Base-by-base conservation (phyloP, 768 basidiomycete genomes). In the Leucosporidium creatinivorum region DNA sequence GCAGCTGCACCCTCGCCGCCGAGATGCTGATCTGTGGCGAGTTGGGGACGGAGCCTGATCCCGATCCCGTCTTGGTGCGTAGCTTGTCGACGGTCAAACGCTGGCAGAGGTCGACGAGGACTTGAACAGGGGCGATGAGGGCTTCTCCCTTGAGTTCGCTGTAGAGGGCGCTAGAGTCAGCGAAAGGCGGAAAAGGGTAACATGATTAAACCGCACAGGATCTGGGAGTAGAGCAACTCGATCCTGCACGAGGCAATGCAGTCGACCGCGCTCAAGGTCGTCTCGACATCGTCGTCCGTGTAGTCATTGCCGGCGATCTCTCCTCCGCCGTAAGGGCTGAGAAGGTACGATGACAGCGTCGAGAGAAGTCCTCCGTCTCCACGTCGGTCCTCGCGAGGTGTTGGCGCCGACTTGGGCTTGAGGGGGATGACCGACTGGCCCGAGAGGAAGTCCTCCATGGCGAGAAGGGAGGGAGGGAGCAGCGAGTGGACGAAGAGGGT, bases 401-500 rank as follows among this genome's bases (percentile, higher is more conserved):
- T 39, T 25, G 63, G 67, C 12, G 52, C 60, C n/a, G 64, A 49
- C 15, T 70, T 72, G 30, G 73, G 85, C 68, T 88, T 86, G 54
- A 98, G 82, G 30, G 96, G 94, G 73, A 98, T 98, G 81, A 87
- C 87, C 10, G 91, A 89, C 39, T 87, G 85, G 21, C 93, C 93
- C n/a, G 92, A 92, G 13, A 97, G 83, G 80, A 99, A 98, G 76
- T 98, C 96, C 77, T 96, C 94, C 89, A 96, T 93, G 77, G 94
- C 91, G 17, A 96, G 80, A 88, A 99, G 89, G 59, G 88, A 83
- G 15, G 83, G 85, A 0, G 96, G 96, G 23, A 99, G 81, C 30
- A 98, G 82, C 23, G 93, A 93, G 77, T 98, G 89, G 56, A 97
- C 79, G 80, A 98, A 99, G 28, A 99, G 81, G 44, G 93, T 96